phyloP scores from a whole-genome alignment of 2,329 filamentous ascomycete genomes.

The Stagonosporopsis cucurbitacearum region DNA sequence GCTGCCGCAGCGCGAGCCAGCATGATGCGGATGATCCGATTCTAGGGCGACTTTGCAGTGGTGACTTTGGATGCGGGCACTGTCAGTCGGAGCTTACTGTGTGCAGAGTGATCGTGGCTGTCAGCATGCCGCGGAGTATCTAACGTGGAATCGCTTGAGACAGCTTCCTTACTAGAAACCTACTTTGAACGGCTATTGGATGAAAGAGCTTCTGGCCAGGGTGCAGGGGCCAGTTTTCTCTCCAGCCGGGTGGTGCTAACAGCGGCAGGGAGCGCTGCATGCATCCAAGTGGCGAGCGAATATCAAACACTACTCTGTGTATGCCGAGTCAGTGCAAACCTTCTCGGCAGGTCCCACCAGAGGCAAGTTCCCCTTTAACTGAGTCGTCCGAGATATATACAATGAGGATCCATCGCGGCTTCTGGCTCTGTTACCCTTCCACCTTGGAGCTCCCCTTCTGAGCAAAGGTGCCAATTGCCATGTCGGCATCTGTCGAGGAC shows the following conservation, averaged over 20 bases:
- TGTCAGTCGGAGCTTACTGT: neutral
- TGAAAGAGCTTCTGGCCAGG: neutral
- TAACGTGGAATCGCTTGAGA: constrained; percentile 5
- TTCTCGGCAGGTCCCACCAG: constrained; percentile 10
- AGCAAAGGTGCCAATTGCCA: constrained; percentile 14
- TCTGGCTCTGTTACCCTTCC: neutral
- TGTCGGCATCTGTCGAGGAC: constrained; percentile 35
- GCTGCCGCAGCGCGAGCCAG: neutral
- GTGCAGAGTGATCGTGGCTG: neutral
- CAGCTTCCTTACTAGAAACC: constrained; percentile 3
- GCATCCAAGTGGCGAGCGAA: constrained; percentile 15
- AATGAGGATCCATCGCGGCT: neutral
- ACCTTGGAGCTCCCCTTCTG: constrained; percentile 8
- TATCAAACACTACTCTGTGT: constrained; percentile 9
- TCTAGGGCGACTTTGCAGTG: neutral
- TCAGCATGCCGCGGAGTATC: neutral
- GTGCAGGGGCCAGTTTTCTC: constrained; percentile 5
- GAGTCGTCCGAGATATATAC: constrained; percentile 10
- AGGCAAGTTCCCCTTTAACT: constrained; percentile 15
- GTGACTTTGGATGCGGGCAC: constrained; percentile 6
- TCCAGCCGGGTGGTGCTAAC: constrained; percentile 12
- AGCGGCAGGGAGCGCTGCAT: constrained; percentile 15
- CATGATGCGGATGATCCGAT: neutral
- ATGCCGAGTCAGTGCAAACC: constrained; percentile 10
- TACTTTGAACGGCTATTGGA: constrained; percentile 10